phyloP scores from a whole-genome alignment of 371 early-diverging fungal genomes.

The Lichtheimia hyalospora region DNA sequence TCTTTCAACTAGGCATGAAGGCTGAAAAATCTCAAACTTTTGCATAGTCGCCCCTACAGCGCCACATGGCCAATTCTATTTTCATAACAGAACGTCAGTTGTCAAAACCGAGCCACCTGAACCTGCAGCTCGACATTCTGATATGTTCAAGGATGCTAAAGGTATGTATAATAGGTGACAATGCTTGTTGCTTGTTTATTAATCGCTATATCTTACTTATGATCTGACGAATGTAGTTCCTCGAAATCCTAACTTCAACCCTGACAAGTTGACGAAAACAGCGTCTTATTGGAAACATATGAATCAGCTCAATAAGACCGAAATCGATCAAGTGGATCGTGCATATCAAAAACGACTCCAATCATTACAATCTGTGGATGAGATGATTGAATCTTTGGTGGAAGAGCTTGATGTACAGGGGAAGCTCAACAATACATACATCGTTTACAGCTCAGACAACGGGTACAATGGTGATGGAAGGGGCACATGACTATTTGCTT shows the following conservation, averaged over 20 bases:
- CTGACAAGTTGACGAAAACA: conserved; percentile 49
- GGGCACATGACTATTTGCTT: too few relatives aligned
- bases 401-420: conserved; percentile 53
- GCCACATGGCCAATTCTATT: conserved; percentile 36
- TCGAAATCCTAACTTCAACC: conserved; percentile 61
- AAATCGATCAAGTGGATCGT: conserved; percentile 50
- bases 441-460: conserved; percentile 66
- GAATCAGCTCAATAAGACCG: conserved; percentile 31
- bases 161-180: conserved; percentile 15
- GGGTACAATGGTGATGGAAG: conserved; percentile 26
- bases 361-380: conserved; percentile 65
- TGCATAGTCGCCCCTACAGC: conserved; percentile 13
- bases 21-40: too few relatives aligned
- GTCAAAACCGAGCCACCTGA: conserved; percentile 36
- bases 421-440: conserved; percentile 63
- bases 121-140: conserved; percentile 50
- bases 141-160: conserved; percentile 54
- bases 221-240: conserved; percentile 44
- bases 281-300: conserved; percentile 54
- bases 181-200: neutral
- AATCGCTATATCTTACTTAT: neutral
- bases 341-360: conserved; percentile 56
- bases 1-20: too few relatives aligned
- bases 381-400: conserved; percentile 57
- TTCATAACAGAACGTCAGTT: conserved; percentile 10